A percentile compares a stretch with the other conserved stretches of the same genome.
phyloP scores from a whole-genome alignment of 2,329 filamentous ascomycete genomes.

The Alternaria ethzedia region DNA sequence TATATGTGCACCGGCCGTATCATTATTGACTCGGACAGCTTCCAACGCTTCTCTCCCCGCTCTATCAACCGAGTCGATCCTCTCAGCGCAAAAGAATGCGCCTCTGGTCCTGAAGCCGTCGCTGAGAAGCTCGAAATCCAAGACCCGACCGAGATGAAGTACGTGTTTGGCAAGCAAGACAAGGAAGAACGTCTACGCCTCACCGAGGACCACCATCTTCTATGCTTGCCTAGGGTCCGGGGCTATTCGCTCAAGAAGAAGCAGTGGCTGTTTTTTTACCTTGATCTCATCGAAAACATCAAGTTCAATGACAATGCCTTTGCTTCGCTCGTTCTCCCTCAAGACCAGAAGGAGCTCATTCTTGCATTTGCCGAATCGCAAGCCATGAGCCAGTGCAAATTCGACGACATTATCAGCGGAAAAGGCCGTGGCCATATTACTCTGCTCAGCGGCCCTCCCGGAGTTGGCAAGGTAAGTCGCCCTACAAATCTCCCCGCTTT shows the following conservation, averaged over 20 bases:
- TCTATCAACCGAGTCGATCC: slow-evolving; percentile 19
- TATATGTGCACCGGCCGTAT: slow-evolving; percentile 77
- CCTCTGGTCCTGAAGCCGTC: not conserved
- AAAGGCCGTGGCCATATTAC: slow-evolving; percentile 85
- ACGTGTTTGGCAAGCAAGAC: slow-evolving; percentile 35
- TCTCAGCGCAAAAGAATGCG: slow-evolving; percentile 26
- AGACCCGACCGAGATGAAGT: slow-evolving; percentile 10
- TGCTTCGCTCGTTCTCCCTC: slow-evolving; percentile 75
- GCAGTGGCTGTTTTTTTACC: slow-evolving; percentile 84
- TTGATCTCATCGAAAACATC: slow-evolving; percentile 79
- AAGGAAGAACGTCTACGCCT: slow-evolving; percentile 60
- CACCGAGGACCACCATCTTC: slow-evolving; percentile 79
- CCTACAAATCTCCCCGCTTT: not conserved
- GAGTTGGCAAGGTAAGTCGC: slow-evolving; percentile 71
- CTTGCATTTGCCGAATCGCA: slow-evolving; percentile 82
- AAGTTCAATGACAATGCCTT: slow-evolving; percentile 84
- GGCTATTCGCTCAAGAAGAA: slow-evolving; percentile 89
- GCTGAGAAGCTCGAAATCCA: slow-evolving; percentile 11
- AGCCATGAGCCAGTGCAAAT: slow-evolving; percentile 75
- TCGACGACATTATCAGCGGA: slow-evolving; percentile 71
- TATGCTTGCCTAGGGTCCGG: slow-evolving; percentile 79
- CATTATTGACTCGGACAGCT: slow-evolving; percentile 75
- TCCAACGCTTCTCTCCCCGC: slow-evolving; percentile 55
- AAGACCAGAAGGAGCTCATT: slow-evolving; percentile 69
- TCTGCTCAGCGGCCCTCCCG: slow-evolving; percentile 82